Percentiles rank a stretch among this genome's conserved stretches.
Evolutionary conservation across 495 filamentous ascomycete genomes (phyloP).

Genomic region (Clohesyomyces aquaticus): DNA sequence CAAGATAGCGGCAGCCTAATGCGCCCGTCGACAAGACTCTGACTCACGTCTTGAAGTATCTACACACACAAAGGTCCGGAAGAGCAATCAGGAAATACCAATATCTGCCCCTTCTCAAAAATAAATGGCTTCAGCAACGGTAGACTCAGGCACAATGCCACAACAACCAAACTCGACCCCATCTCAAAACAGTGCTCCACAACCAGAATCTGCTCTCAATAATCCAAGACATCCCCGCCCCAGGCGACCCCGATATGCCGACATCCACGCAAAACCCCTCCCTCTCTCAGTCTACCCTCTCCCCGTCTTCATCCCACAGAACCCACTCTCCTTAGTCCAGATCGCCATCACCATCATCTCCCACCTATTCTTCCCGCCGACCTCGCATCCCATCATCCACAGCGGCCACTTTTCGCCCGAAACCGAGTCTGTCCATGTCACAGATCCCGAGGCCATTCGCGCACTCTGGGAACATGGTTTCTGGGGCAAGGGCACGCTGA

Average conservation of each 20-base stretch:
- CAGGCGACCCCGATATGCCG: conserved; percentile 62
- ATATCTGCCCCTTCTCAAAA: no score
- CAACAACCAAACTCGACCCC: no score
- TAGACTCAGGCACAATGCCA: no score
- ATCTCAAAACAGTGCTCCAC: no score
- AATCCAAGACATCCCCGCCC: conserved; percentile 13
- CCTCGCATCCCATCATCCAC: conserved; percentile 66
- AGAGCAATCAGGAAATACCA: no score
- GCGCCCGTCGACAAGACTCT: no score
- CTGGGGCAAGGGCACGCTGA: conserved; percentile 91
- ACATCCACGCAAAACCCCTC: conserved; percentile 76
- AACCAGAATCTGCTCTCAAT: no score
- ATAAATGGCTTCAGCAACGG: no score
- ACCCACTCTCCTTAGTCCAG: conserved; percentile 84
- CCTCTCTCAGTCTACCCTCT: conserved; percentile 81
- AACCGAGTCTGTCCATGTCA: conserved; percentile 84
- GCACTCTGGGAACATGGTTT: conserved; percentile 94
- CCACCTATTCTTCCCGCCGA: conserved; percentile 65
- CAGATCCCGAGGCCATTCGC: conserved; percentile 70
- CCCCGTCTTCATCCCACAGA: conserved; percentile 85
- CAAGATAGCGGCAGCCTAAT: no score
- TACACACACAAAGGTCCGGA: no score
- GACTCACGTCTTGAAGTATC: no score
- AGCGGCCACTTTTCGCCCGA: conserved; percentile 74
- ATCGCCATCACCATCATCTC: conserved; percentile 74